Conservation (phyloP, 768 basidiomycete genomes). For the Pilatotrama ljubarskyi region DNA sequence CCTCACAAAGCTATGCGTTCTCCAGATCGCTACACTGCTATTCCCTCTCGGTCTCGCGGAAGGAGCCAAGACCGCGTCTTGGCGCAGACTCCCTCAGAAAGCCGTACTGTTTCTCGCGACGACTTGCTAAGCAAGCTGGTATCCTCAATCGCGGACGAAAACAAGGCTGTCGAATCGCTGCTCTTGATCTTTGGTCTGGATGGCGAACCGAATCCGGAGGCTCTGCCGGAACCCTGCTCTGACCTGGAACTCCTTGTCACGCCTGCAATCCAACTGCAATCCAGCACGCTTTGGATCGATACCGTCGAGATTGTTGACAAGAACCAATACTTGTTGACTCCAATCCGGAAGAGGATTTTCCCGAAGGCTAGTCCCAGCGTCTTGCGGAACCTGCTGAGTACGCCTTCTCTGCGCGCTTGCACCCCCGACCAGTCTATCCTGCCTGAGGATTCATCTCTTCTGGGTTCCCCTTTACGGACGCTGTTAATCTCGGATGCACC, state of each 20-base stretch:
- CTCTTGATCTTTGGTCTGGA: neutral
- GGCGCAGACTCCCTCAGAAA: neutral
- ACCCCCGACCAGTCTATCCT: constrained; percentile 10
- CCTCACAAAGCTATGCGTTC: too few species aligned
- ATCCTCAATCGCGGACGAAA: neutral
- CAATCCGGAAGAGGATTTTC: constrained; percentile 14
- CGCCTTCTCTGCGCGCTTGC: constrained; percentile 14
- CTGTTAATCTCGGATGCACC: neutral
- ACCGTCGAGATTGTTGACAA: neutral
- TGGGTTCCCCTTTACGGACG: constrained; percentile 1
- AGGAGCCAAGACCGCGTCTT: neutral
- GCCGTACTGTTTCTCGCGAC: neutral
- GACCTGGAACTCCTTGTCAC: neutral
- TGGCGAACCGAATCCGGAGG: neutral
- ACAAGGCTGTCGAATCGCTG: neutral
- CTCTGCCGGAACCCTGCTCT: neutral
- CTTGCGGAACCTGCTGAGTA: constrained; percentile 6
- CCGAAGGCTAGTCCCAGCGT: constrained; percentile 15
- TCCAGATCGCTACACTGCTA: neutral
- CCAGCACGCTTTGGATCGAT: neutral
- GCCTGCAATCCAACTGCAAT: neutral
- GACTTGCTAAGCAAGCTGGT: neutral
- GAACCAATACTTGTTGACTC: constrained; percentile 17
- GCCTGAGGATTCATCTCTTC: neutral
- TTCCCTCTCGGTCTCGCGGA: neutral